phyloP scores from a whole-genome alignment of 306 rosid species.

The Abrus pulchellus region DNA sequence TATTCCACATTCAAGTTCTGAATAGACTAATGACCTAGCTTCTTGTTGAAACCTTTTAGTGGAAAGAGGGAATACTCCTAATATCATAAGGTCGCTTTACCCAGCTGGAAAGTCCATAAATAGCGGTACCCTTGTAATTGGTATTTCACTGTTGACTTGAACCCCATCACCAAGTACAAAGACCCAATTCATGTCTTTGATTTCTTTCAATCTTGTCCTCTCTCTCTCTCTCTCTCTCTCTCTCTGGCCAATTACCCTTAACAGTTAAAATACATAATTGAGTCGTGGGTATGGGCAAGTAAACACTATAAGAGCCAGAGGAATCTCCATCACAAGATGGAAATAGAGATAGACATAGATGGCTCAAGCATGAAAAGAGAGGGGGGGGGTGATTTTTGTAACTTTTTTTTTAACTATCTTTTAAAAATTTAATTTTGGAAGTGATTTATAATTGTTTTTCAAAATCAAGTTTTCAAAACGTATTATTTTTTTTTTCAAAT shows the following conservation, averaged over 20 bases:
- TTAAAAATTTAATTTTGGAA: too few relatives aligned
- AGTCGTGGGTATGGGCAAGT: constrained; percentile 34
- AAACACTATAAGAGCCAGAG: constrained; percentile 1
- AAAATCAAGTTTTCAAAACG: too few relatives aligned
- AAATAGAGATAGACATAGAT: not conserved
- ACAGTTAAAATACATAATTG: constrained; percentile 25
- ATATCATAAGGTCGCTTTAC: constrained; percentile 28
- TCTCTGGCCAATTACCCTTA: not conserved
- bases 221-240: not conserved
- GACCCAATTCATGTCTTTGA: constrained; percentile 41
- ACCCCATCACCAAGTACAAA: constrained; percentile 27
- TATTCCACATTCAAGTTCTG: constrained; percentile 3
- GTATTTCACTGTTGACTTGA: constrained; percentile 8
- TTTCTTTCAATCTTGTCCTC: constrained; percentile 30
- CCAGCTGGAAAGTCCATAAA: constrained; percentile 35
- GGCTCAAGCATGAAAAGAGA: not conserved
- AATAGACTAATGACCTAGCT: not conserved
- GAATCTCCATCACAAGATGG: constrained; percentile 36
- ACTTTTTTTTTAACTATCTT: too few relatives aligned
- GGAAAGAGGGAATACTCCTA: constrained; percentile 4
- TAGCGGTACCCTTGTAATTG: constrained; percentile 14
- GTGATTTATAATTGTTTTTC: too few relatives aligned
- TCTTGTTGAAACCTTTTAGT: not conserved
- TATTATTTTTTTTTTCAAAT: too few relatives aligned
- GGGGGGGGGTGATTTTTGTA: too few relatives aligned